Evolutionary conservation across 2,329 filamentous ascomycete species (phyloP), one percentile per base, ranked within the genome.

Genomic region (Cryphonectria japonica): DNA sequence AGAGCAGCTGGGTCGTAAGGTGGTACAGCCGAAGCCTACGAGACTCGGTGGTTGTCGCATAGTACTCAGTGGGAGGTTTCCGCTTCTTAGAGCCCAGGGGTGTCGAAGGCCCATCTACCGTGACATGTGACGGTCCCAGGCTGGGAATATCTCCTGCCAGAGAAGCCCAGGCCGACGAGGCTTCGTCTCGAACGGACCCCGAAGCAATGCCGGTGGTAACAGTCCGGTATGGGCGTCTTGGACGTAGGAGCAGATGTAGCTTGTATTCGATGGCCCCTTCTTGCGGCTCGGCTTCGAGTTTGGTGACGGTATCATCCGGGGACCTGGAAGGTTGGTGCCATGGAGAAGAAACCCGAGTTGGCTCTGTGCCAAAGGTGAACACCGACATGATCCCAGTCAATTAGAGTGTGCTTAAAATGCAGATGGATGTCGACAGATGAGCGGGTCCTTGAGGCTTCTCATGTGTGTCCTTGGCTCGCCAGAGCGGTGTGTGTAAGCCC

Each of bases 211-310:
- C 65, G 52, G 94, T 97, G 75, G 89, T 95, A 79, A 91, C 91
- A 43, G 86, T 88, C 50, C 85, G 86, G 79, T 95, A 73, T 3
- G 66, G 63, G 97, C 8, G 88, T 89, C 95, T 88, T 22, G 92
- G 91, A 50, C 94, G 90, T 67, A 98, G 83, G 8, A 98, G 86
- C 7, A 99, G 85, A 81, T 98, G 96, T 60, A 99, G 83, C 80
- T 99, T 99, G 83, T 99, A 99, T 82, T 99, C 96, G 0, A 93
- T 97, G 26, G 96, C 94, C 0, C 96, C 96, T 74, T 97, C 92
- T 78, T 98, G 95, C 7, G 95, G 95, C 80, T 99, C 96, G 16
- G 95, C 91, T 74, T 95, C 91, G 22, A 99, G 83, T 77, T 91
- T 93, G 61, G 90, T 92, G 62, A 96, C 88, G 69, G 71, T 80